phyloP scores from a whole-genome alignment of 352 stramenopile species.

The Globisporangium paddicum region DNA sequence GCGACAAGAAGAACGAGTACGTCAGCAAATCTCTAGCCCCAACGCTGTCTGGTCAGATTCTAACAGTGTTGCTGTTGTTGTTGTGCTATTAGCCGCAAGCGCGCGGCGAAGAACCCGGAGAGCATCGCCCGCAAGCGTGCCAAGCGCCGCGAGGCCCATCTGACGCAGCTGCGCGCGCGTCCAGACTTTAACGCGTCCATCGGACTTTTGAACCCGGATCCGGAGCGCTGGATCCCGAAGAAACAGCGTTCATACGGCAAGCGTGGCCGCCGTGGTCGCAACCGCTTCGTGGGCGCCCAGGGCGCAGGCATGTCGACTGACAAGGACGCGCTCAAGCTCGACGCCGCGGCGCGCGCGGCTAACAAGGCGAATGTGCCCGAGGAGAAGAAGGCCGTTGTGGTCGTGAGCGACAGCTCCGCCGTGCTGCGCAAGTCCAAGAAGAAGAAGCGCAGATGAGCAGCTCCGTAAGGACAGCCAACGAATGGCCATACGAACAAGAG shows the following conservation, averaged over 20 bases:
- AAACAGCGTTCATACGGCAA: slow-evolving; percentile 81
- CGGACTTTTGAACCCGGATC: slow-evolving; percentile 68
- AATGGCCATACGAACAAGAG: neutral
- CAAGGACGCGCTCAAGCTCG: slow-evolving; percentile 79
- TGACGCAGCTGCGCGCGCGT: slow-evolving; percentile 52
- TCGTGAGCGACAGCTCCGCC: slow-evolving; percentile 50
- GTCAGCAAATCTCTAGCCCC: slow-evolving; percentile 12
- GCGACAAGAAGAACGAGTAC: slow-evolving; percentile 81
- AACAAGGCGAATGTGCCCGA: slow-evolving; percentile 46
- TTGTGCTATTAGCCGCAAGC: slow-evolving; percentile 44
- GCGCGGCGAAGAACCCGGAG: slow-evolving; percentile 67
- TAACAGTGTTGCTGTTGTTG: slow-evolving; percentile 4
- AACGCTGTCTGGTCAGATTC: neutral
- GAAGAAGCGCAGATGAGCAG: slow-evolving; percentile 78
- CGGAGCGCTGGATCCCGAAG: slow-evolving; percentile 82
- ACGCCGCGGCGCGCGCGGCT: slow-evolving; percentile 69
- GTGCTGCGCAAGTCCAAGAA: slow-evolving; percentile 82
- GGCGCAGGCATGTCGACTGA: slow-evolving; percentile 73
- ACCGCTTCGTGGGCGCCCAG: slow-evolving; percentile 81
- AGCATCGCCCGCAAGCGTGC: slow-evolving; percentile 66
- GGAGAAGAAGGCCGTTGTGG: slow-evolving; percentile 52
- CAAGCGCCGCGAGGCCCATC: slow-evolving; percentile 57
- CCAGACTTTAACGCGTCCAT: slow-evolving; percentile 78
- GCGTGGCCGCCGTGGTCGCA: slow-evolving; percentile 66
- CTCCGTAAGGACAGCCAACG: neutral